Evolutionary conservation across 163 green algal genomes (phyloP).

Genomic region (Scenedesmus sp.): DNA sequence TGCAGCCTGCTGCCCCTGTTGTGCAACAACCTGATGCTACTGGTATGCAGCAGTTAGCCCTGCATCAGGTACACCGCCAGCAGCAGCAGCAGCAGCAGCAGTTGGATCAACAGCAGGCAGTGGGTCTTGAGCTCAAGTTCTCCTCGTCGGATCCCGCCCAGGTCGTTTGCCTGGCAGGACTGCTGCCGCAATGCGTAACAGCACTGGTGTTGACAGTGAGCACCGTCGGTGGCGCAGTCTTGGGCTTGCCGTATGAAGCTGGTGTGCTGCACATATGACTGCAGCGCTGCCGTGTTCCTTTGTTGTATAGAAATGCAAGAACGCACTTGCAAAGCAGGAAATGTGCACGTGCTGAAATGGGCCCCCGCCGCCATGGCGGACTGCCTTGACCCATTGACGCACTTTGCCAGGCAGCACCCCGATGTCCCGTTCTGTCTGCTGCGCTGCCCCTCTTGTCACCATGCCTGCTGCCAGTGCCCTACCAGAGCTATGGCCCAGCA

Average conservation of each 20-base stretch:
- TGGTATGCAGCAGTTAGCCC: neutral
- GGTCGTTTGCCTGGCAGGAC: constrained; percentile 4
- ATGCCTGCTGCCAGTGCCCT: constrained; percentile 25
- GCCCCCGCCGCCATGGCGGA: no score
- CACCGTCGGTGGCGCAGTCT: no score
- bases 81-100: constrained; percentile 2
- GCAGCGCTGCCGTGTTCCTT: no score
- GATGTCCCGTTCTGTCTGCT: no score
- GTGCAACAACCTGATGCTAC: neutral
- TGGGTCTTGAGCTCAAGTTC: neutral
- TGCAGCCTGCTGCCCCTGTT: neutral
- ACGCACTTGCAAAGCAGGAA: no score
- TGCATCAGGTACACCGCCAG: neutral
- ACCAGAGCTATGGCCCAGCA: constrained; percentile 34
- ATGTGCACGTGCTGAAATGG: no score
- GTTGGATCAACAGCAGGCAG: neutral
- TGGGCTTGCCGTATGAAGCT: no score
- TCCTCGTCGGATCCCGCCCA: neutral
- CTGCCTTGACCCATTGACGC: no score
- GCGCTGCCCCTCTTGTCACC: no score
- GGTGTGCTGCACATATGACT: no score
- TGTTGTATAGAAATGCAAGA: no score
- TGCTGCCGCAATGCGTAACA: neutral
- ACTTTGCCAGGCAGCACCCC: no score
- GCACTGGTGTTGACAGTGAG: constrained; percentile 27